Evolutionary conservation across 768 basidiomycete genomes (phyloP).

Genomic region (Mycena vitilis): DNA sequence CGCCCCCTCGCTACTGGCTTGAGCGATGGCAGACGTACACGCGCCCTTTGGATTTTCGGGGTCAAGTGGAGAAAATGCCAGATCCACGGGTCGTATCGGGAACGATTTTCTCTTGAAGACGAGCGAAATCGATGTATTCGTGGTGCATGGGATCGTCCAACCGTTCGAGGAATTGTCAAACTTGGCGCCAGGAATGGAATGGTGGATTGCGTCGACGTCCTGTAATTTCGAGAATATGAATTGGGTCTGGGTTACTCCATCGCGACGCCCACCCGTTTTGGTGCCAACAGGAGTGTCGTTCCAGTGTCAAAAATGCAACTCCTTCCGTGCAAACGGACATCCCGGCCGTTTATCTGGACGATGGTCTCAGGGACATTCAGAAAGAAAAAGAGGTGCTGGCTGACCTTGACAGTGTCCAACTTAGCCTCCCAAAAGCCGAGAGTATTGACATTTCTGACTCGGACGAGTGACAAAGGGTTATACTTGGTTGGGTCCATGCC

Average conservation of each 20-base stretch:
- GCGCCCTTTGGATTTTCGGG: constrained; percentile 58
- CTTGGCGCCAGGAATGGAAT: constrained; percentile 64
- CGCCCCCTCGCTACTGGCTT: constrained; percentile 58
- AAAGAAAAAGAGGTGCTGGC: background rate
- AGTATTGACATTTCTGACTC: constrained; percentile 61
- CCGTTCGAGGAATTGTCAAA: constrained; percentile 57
- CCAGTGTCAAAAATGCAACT: constrained; percentile 67
- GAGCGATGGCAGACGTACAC: constrained; percentile 71
- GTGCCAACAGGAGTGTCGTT: constrained; percentile 41
- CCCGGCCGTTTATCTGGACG: constrained; percentile 54
- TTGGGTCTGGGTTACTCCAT: background rate
- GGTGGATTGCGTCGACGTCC: constrained; percentile 69
- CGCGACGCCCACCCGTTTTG: constrained; percentile 25
- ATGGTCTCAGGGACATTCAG: background rate
- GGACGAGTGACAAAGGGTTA: constrained; percentile 57
- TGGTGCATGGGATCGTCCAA: constrained; percentile 77
- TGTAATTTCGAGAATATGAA: constrained; percentile 24
- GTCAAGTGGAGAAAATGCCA: constrained; percentile 65
- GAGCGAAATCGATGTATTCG: constrained; percentile 62
- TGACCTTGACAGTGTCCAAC: constrained; percentile 57
- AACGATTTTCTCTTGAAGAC: constrained; percentile 70
- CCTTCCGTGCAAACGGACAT: constrained; percentile 55
- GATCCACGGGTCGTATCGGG: constrained; percentile 67
- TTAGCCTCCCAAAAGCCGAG: constrained; percentile 75
- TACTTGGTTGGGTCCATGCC: constrained; percentile 69